A percentile compares a stretch with the other conserved stretches of the same genome.
phyloP scores from a whole-genome alignment of 2,329 filamentous ascomycete genomes.

The Phialophora macrospora region DNA sequence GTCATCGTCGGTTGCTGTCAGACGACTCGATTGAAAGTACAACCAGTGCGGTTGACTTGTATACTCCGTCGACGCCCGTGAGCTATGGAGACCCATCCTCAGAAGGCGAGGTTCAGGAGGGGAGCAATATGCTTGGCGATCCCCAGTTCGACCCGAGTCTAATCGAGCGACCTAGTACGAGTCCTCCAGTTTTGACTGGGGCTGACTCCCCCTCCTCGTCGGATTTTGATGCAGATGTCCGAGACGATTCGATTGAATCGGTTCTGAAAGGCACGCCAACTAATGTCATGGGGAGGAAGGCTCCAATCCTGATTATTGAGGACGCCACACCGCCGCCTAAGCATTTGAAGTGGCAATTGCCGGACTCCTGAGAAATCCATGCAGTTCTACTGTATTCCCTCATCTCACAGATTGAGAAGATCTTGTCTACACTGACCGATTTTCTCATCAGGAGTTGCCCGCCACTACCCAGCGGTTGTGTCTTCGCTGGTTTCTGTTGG shows the following conservation, averaged over 20 bases:
- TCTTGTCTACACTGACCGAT: background rate
- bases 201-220: constrained; percentile 21
- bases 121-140: constrained; percentile 27
- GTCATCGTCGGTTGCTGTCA: constrained; percentile 34
- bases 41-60: constrained; percentile 33
- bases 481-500: background rate
- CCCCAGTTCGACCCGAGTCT: constrained; percentile 38
- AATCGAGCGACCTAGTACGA: constrained; percentile 38
- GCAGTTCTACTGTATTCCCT: background rate
- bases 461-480: background rate
- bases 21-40: constrained; percentile 33
- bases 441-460: background rate
- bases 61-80: constrained; percentile 36
- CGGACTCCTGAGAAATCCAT: constrained; percentile 22
- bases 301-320: constrained; percentile 29
- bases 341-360: constrained; percentile 38
- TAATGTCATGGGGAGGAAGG: background rate
- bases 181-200: constrained; percentile 33
- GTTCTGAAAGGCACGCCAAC: constrained; percentile 17
- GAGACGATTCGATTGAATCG: constrained; percentile 29
- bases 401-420: background rate
- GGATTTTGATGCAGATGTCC: constrained; percentile 3
- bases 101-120: constrained; percentile 21
- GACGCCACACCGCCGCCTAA: constrained; percentile 33
- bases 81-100: constrained; percentile 37